Base-by-base conservation (phyloP, 2,329 filamentous ascomycete species). In the Fusarium pseudonygamai region DNA sequence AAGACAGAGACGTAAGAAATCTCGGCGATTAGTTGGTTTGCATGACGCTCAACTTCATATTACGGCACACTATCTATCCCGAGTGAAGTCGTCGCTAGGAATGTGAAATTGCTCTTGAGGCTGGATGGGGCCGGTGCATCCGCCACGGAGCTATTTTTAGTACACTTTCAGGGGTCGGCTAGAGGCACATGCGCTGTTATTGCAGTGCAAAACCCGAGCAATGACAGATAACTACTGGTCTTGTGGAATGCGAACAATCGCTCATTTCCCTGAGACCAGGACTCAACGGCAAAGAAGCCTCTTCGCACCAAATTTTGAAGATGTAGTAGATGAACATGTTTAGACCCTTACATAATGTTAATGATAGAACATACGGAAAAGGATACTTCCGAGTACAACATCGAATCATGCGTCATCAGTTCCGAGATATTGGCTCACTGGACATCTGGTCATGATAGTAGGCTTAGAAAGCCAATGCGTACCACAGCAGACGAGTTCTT, bases 201-300 rank as follows among this genome's bases (percentile, higher is more conserved):
- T 55, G 15, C 20, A 40, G 50, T 55, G 20, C 24, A 40, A 55
- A 55, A n/a, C 34, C 34, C 50, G 24, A 28, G 15, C 11, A 28
- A 55, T n/a, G 24, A 40, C 14, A 39, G 11, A n/a, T 22, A 7
- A n/a, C 20, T 37, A 22, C 24, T 14, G 20, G 7, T 3, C 15
- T 18, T n/a, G 3, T 34, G 49, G n/a, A 36, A 40, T 55, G 20
- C 11, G 20, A 55, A 18, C 18, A 26, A 28, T 39, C 2, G 34
- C 20, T 16, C 10, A 13, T 28, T 13, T 5, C 2, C 5, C 7
- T 28, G 14, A n/a, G 10, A 28, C 2, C 0, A 40, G 7, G 4
- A 4, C 7, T 11, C 15, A 16, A n/a, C 14, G 2, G 14, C 20
- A 18, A 5, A 55, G 7, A 11, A 53, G 10, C 14, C 30, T 16